phyloP scores from a whole-genome alignment of 352 stramenopile species.

The Phytophthora megakarya region DNA sequence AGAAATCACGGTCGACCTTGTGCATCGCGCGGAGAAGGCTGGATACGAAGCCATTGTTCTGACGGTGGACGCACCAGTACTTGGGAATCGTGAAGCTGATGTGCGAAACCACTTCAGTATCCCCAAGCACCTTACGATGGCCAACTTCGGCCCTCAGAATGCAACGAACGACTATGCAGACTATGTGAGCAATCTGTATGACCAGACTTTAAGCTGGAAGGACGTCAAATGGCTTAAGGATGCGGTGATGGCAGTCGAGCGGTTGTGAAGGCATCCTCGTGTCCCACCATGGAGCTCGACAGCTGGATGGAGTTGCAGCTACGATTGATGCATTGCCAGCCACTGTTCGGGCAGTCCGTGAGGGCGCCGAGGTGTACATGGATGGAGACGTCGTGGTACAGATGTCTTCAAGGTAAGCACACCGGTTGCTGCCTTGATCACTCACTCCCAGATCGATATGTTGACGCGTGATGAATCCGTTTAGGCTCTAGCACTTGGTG shows the following conservation, averaged over 20 bases:
- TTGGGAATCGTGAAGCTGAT: constrained; percentile 94
- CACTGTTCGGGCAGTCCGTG: constrained; percentile 83
- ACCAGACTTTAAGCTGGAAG: constrained; percentile 94
- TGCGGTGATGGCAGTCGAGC: constrained; percentile 88
- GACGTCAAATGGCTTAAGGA: constrained; percentile 93
- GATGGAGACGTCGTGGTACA: constrained; percentile 94
- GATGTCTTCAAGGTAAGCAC: constrained; percentile 92
- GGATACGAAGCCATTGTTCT: constrained; percentile 94
- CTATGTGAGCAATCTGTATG: constrained; percentile 86
- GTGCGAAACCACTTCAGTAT: constrained; percentile 93
- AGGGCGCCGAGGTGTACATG: constrained; percentile 90
- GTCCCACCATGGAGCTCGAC: constrained; percentile 93
- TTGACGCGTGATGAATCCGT: background rate
- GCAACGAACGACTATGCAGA: constrained; percentile 32
- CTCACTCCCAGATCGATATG: background rate
- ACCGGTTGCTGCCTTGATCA: background rate
- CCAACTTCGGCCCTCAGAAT: constrained; percentile 36
- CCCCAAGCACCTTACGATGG: constrained; percentile 58
- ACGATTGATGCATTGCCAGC: constrained; percentile 93
- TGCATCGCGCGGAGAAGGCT: constrained; percentile 88
- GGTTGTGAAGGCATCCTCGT: constrained; percentile 93
- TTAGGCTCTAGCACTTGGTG: constrained; percentile 81
- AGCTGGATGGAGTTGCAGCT: constrained; percentile 89
- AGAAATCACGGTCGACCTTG: constrained; percentile 93
- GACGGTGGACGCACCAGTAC: constrained; percentile 95